phyloP scores from a whole-genome alignment of 768 basidiomycete species.

The Tulasnella sp. region DNA sequence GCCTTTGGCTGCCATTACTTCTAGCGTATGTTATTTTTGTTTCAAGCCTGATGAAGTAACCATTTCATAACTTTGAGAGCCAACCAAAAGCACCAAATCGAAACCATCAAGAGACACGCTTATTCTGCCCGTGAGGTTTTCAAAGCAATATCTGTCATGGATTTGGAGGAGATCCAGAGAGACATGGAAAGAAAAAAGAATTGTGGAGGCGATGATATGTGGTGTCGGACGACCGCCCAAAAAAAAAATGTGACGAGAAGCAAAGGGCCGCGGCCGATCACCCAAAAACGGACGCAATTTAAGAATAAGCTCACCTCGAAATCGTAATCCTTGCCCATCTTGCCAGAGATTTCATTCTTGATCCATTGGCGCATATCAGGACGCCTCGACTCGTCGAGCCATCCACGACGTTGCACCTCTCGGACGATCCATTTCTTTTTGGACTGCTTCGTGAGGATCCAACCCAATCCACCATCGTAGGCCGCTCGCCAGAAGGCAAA shows the following conservation, averaged over 20 bases:
- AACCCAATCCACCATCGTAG: conserved; percentile 89
- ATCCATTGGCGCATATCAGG: conserved; percentile 73
- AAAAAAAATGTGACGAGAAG: background rate
- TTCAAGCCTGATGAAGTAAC: too few species aligned
- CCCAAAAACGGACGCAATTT: too few species aligned
- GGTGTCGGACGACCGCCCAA: background rate
- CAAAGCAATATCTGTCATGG: too few species aligned
- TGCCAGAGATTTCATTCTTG: conserved; percentile 68
- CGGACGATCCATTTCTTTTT: conserved; percentile 90
- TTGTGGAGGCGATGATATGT: too few species aligned
- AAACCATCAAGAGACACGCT: too few species aligned
- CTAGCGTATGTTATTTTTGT: too few species aligned
- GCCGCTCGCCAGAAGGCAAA: conserved; percentile 88
- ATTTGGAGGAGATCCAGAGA: too few species aligned
- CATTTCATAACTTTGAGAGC: too few species aligned
- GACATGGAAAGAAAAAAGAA: too few species aligned
- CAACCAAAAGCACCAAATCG: too few species aligned
- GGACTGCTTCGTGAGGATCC: conserved; percentile 89
- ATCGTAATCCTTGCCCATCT: conserved; percentile 91
- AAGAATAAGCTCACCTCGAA: conserved; percentile 75
- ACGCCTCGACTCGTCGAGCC: conserved; percentile 66
- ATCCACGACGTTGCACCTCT: conserved; percentile 64
- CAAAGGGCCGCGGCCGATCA: background rate
- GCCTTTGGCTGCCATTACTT: too few species aligned
- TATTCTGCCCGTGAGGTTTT: too few species aligned